Evolutionary conservation across 208 protist species (phyloP), one percentile per base, ranked within the genome.

Genomic region (Vickermania ingenoplastis): DNA sequence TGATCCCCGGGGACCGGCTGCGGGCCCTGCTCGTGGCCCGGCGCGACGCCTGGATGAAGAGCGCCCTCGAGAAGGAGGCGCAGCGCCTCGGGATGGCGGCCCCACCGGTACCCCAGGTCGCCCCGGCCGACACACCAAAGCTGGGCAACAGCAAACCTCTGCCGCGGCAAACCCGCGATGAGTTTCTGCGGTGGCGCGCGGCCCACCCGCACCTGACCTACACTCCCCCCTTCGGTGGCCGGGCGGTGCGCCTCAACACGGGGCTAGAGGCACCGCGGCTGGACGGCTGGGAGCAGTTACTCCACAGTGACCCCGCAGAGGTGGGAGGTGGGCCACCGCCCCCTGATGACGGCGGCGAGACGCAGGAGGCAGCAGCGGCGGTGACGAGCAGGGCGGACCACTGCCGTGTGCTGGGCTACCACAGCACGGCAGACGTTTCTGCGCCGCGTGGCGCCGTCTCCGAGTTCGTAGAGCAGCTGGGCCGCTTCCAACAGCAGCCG

Each of bases 1-100:
- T 96, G 54, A 80, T 96, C 51, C 80, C 86, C 3, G 89, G 82
- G 5, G 83, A 91, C 57, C 73, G 77, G 53, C 73, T 96, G 53
- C 79, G 89, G 1, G 63, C 86, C 23, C 53, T 92, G 21, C 71
- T 93, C 11, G 67, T 82, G 58, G 60, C 57, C 3, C 83, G 88
- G 56, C 73, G 81, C 23, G 61, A 61, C 13, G 58, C 60, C 0
- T 59, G 73, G 23, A 87, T 79, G 75, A 48, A 79, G 5, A 59
- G 28, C 48, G 80, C 82, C 2, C 69, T 91, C 14, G 30, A 69
- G 61, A 53, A 71, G 57, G 88, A 95, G 60, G 57, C 74, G 23
- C 54, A 29, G 41, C 81, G 88, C 0, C 25, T 94, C 14, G 61
- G 73, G 11, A 79, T 69, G 21, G 75, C 61, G 22, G 36, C 11